Conservation (phyloP, 2,329 filamentous ascomycete genomes). For the Didymella pinodella region DNA sequence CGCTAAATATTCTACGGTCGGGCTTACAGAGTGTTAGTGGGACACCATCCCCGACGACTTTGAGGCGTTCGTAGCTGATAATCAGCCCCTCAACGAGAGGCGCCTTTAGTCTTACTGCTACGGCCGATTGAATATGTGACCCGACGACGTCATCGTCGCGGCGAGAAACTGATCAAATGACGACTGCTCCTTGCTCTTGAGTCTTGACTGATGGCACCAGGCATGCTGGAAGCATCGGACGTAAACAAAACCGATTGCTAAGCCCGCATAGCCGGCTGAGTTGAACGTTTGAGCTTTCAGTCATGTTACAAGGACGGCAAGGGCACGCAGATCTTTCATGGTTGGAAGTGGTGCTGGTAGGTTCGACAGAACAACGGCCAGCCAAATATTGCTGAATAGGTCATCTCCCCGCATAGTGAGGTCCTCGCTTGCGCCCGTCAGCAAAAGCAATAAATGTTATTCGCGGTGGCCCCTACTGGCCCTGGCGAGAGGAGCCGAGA, state of each 20-base stretch:
- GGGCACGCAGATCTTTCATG: constrained; percentile 42
- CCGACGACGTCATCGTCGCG: constrained; percentile 24
- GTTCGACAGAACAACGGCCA: constrained; percentile 37
- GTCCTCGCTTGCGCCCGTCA: constrained; percentile 37
- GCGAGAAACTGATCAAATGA: constrained; percentile 14
- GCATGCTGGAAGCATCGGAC: constrained; percentile 12
- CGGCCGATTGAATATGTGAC: constrained; percentile 31
- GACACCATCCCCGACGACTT: constrained; percentile 32
- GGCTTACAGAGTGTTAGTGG: constrained; percentile 34
- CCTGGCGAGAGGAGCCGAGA: not conserved
- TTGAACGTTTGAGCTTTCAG: constrained; percentile 44
- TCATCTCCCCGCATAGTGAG: constrained; percentile 39
- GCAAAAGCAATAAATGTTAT: constrained; percentile 33
- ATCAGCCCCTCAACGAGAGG: constrained; percentile 40
- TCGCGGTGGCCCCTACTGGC: constrained; percentile 20
- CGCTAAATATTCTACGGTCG: constrained; percentile 41
- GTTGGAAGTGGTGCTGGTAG: constrained; percentile 32
- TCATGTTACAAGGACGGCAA: constrained; percentile 41
- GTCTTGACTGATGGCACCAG: constrained; percentile 2
- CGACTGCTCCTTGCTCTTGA: not conserved
- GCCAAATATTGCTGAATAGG: constrained; percentile 41
- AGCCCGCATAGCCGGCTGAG: constrained; percentile 18
- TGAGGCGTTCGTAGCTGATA: constrained; percentile 34
- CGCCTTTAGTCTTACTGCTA: constrained; percentile 29
- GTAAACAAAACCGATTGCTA: constrained; percentile 3